A percentile compares a stretch with the other conserved stretches of the same genome.
phyloP scores from a whole-genome alignment of 352 stramenopile species.

The Globisporangium mamillatum region DNA sequence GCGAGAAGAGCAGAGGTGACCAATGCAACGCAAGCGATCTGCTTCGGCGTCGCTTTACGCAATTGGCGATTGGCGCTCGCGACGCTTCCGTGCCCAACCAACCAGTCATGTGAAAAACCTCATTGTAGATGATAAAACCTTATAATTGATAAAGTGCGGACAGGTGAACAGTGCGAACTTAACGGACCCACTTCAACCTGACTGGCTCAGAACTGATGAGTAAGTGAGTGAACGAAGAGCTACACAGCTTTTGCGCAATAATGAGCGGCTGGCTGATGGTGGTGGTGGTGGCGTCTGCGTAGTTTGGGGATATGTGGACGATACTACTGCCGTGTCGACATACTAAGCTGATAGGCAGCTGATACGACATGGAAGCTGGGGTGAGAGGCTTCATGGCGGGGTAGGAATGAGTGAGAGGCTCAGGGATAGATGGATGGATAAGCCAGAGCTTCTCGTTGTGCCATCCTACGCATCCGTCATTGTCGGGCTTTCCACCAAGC shows the following conservation, averaged over 20 bases:
- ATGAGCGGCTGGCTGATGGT: too few relatives aligned
- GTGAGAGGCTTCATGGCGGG: neutral
- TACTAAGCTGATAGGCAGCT: neutral
- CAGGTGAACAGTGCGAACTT: neutral
- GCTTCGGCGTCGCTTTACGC: constrained; percentile 2
- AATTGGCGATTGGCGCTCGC: constrained; percentile 4
- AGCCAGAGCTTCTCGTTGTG: too few relatives aligned
- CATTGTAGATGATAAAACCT: constrained; percentile 5
- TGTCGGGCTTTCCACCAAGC: too few relatives aligned
- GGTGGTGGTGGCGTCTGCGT: too few relatives aligned
- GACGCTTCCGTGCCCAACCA: constrained; percentile 16
- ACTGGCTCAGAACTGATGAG: neutral
- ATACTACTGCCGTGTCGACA: too few relatives aligned
- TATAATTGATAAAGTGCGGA: neutral
- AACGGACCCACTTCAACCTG: neutral
- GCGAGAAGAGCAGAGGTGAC: neutral
- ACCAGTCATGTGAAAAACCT: constrained; percentile 15
- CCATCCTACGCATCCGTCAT: too few relatives aligned
- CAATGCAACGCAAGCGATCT: constrained; percentile 6
- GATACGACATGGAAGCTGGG: neutral
- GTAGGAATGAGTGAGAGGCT: neutral
- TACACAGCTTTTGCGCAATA: neutral
- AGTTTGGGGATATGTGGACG: too few relatives aligned
- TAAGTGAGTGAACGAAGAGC: neutral
- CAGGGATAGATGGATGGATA: neutral